Evolutionary conservation across 164 flowering plant species (phyloP).

Genomic region (Amborella trichopoda): DNA sequence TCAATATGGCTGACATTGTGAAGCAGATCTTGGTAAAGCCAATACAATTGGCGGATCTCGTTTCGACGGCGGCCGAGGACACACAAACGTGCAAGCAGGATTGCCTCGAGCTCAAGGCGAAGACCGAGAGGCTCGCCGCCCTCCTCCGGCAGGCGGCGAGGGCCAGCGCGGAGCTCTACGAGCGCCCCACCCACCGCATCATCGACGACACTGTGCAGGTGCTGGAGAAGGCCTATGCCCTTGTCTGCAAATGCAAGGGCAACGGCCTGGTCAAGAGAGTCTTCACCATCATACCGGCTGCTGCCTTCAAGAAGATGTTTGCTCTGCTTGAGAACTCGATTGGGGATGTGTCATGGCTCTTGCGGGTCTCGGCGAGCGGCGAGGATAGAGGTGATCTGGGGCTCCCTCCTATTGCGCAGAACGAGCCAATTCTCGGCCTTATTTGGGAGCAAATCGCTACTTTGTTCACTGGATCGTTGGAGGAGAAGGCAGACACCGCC

Average conservation of each 20-base stretch:
- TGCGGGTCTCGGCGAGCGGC: conserved; percentile 57
- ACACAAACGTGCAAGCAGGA: conserved; percentile 41
- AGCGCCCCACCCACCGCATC: conserved; percentile 79
- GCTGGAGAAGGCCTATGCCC: conserved; percentile 57
- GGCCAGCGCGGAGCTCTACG: conserved; percentile 58
- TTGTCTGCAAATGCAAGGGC: conserved; percentile 57
- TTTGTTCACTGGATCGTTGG: conserved; percentile 38
- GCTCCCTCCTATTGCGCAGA: conserved; percentile 80
- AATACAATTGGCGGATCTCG: conserved; percentile 62
- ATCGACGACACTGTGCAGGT: conserved; percentile 73
- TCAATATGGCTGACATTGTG: conserved; percentile 52
- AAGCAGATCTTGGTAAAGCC: conserved; percentile 59
- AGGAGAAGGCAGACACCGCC: conserved; percentile 65
- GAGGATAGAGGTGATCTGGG: conserved; percentile 55
- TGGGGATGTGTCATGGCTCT: conserved; percentile 82
- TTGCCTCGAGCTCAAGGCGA: conserved; percentile 54
- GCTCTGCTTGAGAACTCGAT: conserved; percentile 70
- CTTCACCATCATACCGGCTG: conserved; percentile 73
- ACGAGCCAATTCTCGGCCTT: conserved; percentile 79
- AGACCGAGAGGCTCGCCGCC: conserved; percentile 53
- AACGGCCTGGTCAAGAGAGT: conserved; percentile 43
- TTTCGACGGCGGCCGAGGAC: conserved; percentile 48
- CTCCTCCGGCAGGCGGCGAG: conserved; percentile 79
- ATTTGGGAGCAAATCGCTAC: conserved; percentile 90
- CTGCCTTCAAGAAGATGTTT: conserved; percentile 51